Evolutionary conservation across 2,329 filamentous ascomycete species (phyloP), one percentile per base, ranked within the genome.

Genomic region (Talaromyces albobiverticillius): DNA sequence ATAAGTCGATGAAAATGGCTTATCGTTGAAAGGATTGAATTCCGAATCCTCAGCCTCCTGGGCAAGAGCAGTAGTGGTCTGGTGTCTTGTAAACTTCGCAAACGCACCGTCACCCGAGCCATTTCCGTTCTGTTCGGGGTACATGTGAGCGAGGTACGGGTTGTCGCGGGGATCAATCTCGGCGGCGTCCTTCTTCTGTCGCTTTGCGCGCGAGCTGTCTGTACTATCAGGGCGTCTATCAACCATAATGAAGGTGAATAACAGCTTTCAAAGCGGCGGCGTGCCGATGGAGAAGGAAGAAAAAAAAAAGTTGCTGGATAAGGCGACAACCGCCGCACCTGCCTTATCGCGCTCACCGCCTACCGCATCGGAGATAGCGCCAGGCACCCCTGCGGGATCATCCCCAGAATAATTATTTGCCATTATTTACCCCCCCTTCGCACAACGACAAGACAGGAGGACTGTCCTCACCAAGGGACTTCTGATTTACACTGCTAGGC

Each of bases 61-160:
- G 3, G 90, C 91, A 74, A 90, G 82, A 58, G 81, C 78, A 4
- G 90, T 85, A 2, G 91, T 97, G 1, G 91, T 95, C 55, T 84
- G 75, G 71, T 95, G 91, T 61, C 89, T 85, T 71, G 82, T 84
- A 73, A 96, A 85, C 56, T 81, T 78, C 40, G 80, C 78, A 54
- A 95, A 77, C 46, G 80, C 76, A 25, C 81, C 79, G 50, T 73
- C 68, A 52, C 60, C 53, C 25, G 60, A 57, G 51, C 46, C 58
- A 61, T 71, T 64, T 54, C 62, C 59, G 61, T 71, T 61, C 71
- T 76, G 69, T 58, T 81, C 75, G 59, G 86, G 80, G 73, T 93
- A 85, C 84, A 88, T 88, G 74, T 99, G 94, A 54, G 91, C 89
- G 59, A 99, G 84, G 77, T 99, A 97, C 1, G 89, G 90, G 70